These are phyloP conservation scores for Silybum marianum DNA, from an alignment of 129 eudicot genomes.

Conservation along the genomic window DNA sequence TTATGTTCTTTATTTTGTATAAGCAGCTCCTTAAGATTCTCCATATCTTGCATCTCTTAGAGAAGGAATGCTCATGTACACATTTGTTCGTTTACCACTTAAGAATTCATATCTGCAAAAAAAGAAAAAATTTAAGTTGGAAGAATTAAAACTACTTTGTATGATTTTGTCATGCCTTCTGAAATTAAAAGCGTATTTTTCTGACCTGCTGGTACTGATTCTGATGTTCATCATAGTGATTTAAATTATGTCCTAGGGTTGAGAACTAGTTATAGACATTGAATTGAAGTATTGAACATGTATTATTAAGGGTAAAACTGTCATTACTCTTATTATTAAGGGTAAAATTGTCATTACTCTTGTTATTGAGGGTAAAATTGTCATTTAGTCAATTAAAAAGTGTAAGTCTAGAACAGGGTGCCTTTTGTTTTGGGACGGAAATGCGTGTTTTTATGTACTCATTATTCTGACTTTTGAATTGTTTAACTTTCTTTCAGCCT, in stretches of 20 bases:
- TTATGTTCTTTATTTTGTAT: background rate
- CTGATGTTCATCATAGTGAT: background rate
- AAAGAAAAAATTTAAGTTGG: background rate
- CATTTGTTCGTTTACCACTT: background rate
- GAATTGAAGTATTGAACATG: background rate
- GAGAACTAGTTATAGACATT: background rate
- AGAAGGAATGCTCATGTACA: slow-evolving; percentile 4
- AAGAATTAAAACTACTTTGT: background rate
- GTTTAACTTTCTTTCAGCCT: slow-evolving; percentile 39
- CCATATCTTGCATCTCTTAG: background rate
- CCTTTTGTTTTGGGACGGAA: background rate
- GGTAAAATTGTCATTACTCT: background rate
- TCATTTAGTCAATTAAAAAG: background rate
- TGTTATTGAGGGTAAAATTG: background rate
- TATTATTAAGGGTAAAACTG: background rate
- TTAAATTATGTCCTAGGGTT: background rate
- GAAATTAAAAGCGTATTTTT: background rate
- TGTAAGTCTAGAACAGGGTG: background rate
- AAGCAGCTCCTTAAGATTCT: background rate
- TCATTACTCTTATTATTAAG: no score
- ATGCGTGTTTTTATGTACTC: slow-evolving; percentile 13
- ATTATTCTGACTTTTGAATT: slow-evolving; percentile 9
- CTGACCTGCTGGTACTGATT: background rate
- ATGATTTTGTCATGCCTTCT: background rate
- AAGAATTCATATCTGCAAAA: background rate